phyloP scores from a whole-genome alignment of 768 basidiomycete species.

The Phlebiopsis flavidoalba region DNA sequence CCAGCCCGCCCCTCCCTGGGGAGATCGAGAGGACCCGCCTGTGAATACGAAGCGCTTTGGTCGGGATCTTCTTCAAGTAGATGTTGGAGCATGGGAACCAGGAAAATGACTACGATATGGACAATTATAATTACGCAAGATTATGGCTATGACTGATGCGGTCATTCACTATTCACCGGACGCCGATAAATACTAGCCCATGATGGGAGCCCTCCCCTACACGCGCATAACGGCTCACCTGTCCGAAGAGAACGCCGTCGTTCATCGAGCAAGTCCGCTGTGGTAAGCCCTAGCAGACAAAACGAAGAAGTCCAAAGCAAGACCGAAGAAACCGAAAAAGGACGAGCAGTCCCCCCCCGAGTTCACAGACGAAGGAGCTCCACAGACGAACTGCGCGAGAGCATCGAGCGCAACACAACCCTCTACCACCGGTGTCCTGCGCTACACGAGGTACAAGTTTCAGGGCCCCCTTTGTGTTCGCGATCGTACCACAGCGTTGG shows the following conservation, averaged over 20 bases:
- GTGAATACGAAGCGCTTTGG: neutral
- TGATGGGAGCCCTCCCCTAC: neutral
- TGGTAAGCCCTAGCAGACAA: neutral
- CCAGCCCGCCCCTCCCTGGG: neutral
- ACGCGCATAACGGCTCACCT: neutral
- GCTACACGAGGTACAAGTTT: slow-evolving; percentile 53
- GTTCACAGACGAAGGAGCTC: slow-evolving; percentile 37
- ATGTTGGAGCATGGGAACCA: neutral
- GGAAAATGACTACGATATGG: neutral
- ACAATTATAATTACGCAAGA: neutral
- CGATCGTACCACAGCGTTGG: neutral
- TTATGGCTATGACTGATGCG: neutral
- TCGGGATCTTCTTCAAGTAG: too few relatives aligned
- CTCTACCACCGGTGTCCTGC: slow-evolving; percentile 55
- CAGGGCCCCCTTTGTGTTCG: neutral
- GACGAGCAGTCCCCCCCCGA: neutral
- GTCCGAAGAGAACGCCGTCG: neutral
- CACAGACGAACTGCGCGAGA: slow-evolving; percentile 35
- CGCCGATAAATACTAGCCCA: neutral
- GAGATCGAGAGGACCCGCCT: neutral
- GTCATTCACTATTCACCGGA: slow-evolving; percentile 9
- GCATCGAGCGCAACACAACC: slow-evolving; percentile 38
- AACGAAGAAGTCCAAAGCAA: neutral
- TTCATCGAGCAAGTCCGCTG: neutral
- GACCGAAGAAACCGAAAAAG: neutral